A percentile compares a stretch with the other conserved stretches of the same genome.
Evolutionary conservation across 768 basidiomycete species (phyloP).

Genomic region (Suillus subalutaceus): DNA sequence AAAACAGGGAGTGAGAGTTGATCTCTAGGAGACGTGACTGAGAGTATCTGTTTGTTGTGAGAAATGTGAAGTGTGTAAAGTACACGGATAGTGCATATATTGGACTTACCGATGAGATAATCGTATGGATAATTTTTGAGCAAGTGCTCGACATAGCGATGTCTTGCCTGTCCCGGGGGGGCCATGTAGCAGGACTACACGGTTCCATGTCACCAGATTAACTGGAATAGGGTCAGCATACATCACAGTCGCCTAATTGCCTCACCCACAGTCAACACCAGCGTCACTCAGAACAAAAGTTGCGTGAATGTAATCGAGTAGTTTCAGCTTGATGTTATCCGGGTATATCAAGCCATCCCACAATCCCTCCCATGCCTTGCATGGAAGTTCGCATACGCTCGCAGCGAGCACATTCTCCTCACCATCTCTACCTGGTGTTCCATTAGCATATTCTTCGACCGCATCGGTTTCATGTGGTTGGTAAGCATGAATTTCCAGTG

Average conservation of each 20-base stretch:
- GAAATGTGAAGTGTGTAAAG: constrained; percentile 9
- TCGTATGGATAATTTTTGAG: constrained; percentile 93
- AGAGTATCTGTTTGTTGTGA: constrained; percentile 60
- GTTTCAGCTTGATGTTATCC: constrained; percentile 79
- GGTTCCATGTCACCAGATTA: constrained; percentile 95
- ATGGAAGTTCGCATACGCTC: constrained; percentile 87
- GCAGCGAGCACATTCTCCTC: constrained; percentile 87
- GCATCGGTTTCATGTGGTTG: constrained; percentile 71
- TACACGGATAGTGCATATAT: constrained; percentile 7
- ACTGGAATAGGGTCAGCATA: constrained; percentile 42
- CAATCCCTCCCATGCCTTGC: constrained; percentile 80
- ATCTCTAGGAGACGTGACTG: constrained; percentile 92
- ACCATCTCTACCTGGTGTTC: constrained; percentile 50
- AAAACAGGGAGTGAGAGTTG: constrained; percentile 97
- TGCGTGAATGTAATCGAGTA: constrained; percentile 94
- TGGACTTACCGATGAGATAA: constrained; percentile 72
- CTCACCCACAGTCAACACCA: constrained; percentile 72
- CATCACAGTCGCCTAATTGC: constrained; percentile 3
- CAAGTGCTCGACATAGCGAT: constrained; percentile 89
- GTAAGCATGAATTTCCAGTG: constrained; percentile 86
- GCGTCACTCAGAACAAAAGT: constrained; percentile 93
- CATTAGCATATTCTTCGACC: constrained; percentile 74
- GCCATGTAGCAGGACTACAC: constrained; percentile 92
- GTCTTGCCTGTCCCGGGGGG: constrained; percentile 99
- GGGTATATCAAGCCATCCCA: constrained; percentile 93